These are phyloP conservation scores for Eleusine coracana DNA, from an alignment of 176 grass and related monocot species.

Conservation along the genomic window DNA sequence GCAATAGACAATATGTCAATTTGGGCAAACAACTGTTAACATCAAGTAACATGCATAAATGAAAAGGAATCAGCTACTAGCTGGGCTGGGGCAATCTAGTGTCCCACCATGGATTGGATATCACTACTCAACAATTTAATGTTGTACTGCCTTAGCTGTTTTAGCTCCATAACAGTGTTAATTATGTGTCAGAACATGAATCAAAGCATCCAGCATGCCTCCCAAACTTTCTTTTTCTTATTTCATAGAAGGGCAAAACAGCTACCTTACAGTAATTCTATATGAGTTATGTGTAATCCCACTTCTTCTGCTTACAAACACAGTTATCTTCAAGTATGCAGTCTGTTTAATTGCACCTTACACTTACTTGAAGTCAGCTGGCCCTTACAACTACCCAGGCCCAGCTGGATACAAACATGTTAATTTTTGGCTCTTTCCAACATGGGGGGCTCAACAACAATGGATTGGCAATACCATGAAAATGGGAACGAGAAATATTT, in stretches of 20 bases:
- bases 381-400: not conserved
- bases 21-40: not conserved
- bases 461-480: not conserved
- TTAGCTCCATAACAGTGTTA: not conserved
- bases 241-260: slow-evolving; percentile 16
- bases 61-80: not conserved
- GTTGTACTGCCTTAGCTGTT: not conserved
- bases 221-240: not conserved
- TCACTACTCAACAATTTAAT: too few relatives aligned
- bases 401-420: not conserved
- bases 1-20: not conserved
- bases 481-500: not conserved
- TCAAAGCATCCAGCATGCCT: not conserved
- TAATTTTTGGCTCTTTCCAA: not conserved
- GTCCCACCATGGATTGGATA: not conserved
- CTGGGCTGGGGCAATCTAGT: not conserved
- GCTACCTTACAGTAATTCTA: not conserved
- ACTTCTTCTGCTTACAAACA: not conserved
- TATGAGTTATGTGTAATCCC: not conserved
- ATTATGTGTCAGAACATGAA: not conserved
- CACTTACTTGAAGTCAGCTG: not conserved
- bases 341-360: not conserved
- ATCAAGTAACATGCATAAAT: not conserved
- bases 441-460: not conserved
- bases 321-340: not conserved